Percentiles rank a stretch among this genome's conserved stretches.
Evolutionary conservation across 345 rosid species (phyloP).

Genomic region (Hibiscus syriacus): DNA sequence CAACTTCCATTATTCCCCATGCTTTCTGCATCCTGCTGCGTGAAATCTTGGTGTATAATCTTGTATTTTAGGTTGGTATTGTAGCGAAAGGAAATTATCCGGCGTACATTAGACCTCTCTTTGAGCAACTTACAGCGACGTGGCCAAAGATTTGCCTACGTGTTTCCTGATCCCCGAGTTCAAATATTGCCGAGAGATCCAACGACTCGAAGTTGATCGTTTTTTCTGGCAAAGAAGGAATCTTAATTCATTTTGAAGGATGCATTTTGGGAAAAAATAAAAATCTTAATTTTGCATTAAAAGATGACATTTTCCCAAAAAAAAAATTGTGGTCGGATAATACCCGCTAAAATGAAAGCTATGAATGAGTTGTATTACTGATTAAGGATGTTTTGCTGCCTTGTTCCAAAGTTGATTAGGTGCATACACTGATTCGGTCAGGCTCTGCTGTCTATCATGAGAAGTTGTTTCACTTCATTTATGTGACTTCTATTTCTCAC

Average conservation of each 20-base stretch:
- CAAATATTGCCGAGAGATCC: slow-evolving; percentile 9
- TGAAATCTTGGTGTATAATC: slow-evolving; percentile 16
- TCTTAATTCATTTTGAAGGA: slow-evolving; percentile 10
- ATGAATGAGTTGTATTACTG: not conserved
- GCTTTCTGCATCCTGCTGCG: slow-evolving; percentile 20
- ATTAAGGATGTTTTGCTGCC: not conserved
- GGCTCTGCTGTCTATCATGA: too few species aligned
- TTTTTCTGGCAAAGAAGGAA: slow-evolving; percentile 17
- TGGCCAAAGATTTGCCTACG: slow-evolving; percentile 2
- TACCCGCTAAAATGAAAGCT: not conserved
- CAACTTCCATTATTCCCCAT: not conserved
- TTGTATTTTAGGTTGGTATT: slow-evolving; percentile 12
- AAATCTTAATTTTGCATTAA: not conserved
- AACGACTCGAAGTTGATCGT: slow-evolving; percentile 13
- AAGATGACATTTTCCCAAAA: not conserved
- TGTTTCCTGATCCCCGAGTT: slow-evolving; percentile 6
- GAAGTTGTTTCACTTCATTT: too few species aligned
- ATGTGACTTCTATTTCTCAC: too few species aligned
- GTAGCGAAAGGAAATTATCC: slow-evolving; percentile 1
- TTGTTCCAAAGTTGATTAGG: too few species aligned
- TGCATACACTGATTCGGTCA: too few species aligned
- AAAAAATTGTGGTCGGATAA: not conserved
- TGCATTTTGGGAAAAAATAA: not conserved
- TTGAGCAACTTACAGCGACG: slow-evolving; percentile 11
- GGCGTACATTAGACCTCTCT: slow-evolving; percentile 4